Evolutionary conservation across 2,329 filamentous ascomycete species (phyloP), one percentile per base, ranked within the genome.

Genomic region (Arthrobotrys pseudoclavata): DNA sequence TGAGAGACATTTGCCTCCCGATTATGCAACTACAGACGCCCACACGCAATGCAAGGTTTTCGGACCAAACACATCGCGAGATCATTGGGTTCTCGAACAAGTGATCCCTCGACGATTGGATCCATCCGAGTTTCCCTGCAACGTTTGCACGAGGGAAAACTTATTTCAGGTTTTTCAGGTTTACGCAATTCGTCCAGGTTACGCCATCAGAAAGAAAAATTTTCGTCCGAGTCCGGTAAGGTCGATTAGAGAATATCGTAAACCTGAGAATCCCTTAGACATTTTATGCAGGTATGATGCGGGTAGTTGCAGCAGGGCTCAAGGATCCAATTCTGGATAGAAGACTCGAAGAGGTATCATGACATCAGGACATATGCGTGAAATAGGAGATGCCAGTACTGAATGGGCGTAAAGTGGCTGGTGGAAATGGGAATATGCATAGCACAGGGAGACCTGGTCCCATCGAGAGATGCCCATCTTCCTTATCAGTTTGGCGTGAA

Each of bases 231-330:
- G 29, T 57, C n/a, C n/a, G 29, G 52, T 37, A 37, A 20, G n/a
- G 13, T 37, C 10, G n/a, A n/a, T 40, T 37, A 6, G 2, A 52
- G 29, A 66, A 26, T 15, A 66, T 66, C 42, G 47, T 42, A 50
- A 50, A 66, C 12, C 20, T 37, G 42, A 66, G 47, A 66, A 52
- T 42, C 31, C 4, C n/a, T 37, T 57, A 60, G 55, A 60, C 55
- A 40, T 48, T 71, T 52, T 61, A 34, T 62, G 47, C 47, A 50
- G 61, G 69, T 62, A 74, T 22, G 48, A 62, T 42, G 62, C 69
- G 69, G 69, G 69, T 74, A 72, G 69, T 18, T 72, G 60, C 69
- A 72, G 69, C 50, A 74, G 22, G 69, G 69, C 69, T 62, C 22
- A 26, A 74, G 62, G 69, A 74, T 74, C 26, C 53, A 74, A 68